Evolutionary conservation across 2,329 filamentous ascomycete genomes (phyloP), one percentile per base, ranked within the genome.

Genomic region (Chaetomium sp.): DNA sequence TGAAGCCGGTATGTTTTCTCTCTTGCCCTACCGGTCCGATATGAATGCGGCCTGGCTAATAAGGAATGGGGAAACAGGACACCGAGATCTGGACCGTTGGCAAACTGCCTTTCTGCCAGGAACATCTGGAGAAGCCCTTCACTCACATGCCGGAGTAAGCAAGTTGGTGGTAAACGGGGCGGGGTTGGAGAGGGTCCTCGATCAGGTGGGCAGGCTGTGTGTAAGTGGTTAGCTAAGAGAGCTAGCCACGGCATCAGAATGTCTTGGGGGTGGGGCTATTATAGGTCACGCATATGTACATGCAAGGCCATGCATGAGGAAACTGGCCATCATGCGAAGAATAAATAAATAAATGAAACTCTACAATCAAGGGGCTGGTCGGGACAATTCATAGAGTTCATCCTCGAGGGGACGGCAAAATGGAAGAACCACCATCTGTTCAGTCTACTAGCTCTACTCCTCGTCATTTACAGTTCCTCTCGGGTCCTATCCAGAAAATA

Each of bases 51-150:
- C 3, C 12, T 29, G 16, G 10, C 35, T 33, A 19, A 38, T 25
- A 35, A 42, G 21, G 4, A 6, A 21, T 8, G 27, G 54, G 27
- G 21, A 8, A 49, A 53, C 16, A 86, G 83, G 83, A 87, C 71
- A 87, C 85, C 70, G 87, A 90, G 78, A 90, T 90, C 78, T 90
- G 87, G 87, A 88, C 86, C 57, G 83, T 80, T 68, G 76, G 84
- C 79, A 90, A 90, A 82, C 82, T 90, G 69, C 87, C 87, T 19
- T 90, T 90, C 80, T 88, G 87, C 80, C 81, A 85, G 79, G 87
- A 90, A 80, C 77, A 83, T 70, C 80, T 90, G 67, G 85, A 79
- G 57, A 84, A 89, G 75, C 80, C 86, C 3, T 89, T 89, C 75
- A 75, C 82, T 72, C 78, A 87, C 75, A 89, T 90, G 70, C 70